Evolutionary conservation across 768 basidiomycete genomes (phyloP).

Genomic region (Boletus rufocinnamomeus): DNA sequence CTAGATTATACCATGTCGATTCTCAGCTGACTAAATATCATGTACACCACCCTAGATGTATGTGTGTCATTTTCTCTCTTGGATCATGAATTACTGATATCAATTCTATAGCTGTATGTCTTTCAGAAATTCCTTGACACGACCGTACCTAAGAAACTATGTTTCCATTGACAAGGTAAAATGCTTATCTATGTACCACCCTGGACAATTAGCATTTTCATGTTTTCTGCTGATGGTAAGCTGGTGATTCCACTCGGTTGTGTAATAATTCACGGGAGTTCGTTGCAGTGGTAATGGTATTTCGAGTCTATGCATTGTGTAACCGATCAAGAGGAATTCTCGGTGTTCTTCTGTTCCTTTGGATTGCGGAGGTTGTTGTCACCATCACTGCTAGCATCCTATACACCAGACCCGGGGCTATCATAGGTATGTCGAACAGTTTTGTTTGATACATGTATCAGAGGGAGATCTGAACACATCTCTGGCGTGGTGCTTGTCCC

Average conservation of each 20-base stretch:
- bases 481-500: background rate
- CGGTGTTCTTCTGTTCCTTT: slow-evolving; percentile 2
- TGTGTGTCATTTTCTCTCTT: background rate
- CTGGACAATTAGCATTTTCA: background rate
- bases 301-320: slow-evolving; percentile 14
- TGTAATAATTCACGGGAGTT: background rate
- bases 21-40: background rate
- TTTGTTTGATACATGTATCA: background rate
- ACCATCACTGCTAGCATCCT: background rate
- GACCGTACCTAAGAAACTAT: background rate
- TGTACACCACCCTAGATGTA: slow-evolving; percentile 1
- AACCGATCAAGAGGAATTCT: slow-evolving; percentile 1
- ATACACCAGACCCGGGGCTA: background rate
- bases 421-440: background rate
- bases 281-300: slow-evolving; percentile 13
- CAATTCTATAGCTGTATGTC: background rate
- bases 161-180: slow-evolving; percentile 4
- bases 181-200: background rate
- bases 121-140: no score
- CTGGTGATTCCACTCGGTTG: no score
- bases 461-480: background rate
- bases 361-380: background rate
- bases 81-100: background rate
- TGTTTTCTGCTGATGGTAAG: slow-evolving; percentile 5
- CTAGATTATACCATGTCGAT: background rate